Conservation (phyloP, 306 rosid species). For the Morella rubra region DNA sequence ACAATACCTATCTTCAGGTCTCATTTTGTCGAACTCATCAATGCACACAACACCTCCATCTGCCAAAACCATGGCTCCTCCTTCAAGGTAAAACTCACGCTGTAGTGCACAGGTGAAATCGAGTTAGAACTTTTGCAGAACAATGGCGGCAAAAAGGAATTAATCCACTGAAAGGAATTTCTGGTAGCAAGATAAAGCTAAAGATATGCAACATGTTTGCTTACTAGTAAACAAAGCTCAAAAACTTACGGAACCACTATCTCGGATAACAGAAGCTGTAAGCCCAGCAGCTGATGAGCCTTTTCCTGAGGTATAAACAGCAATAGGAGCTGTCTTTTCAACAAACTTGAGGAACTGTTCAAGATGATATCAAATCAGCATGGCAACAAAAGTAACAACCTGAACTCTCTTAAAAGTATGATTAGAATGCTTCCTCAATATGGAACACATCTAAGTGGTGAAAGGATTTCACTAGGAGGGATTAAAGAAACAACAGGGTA, state of each 20-base stretch:
- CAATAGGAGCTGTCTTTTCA: conserved; percentile 94
- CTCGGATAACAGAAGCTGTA: conserved; percentile 93
- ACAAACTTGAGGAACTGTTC: conserved; percentile 93
- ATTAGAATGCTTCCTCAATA: conserved; percentile 18
- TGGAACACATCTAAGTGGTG: conserved; percentile 6
- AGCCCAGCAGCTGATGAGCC: conserved; percentile 99
- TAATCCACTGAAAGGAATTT: background rate
- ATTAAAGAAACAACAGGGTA: conserved; percentile 8
- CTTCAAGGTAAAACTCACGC: conserved; percentile 99
- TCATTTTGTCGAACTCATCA: conserved; percentile 99
- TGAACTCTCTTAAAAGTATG: conserved; percentile 1
- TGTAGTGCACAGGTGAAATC: conserved; percentile 34
- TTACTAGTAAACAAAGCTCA: conserved; percentile 25
- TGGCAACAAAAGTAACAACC: conserved; percentile 15
- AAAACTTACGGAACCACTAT: conserved; percentile 75
- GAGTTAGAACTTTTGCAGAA: conserved; percentile 26
- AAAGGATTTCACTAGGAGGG: conserved; percentile 1
- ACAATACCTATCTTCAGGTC: conserved; percentile 93
- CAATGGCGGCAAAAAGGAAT: conserved; percentile 8
- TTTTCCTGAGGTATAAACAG: conserved; percentile 98
- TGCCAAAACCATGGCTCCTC: conserved; percentile 99
- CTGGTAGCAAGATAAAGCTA: conserved; percentile 15
- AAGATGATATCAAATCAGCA: conserved; percentile 33
- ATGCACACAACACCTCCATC: conserved; percentile 99
- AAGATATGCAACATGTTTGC: conserved; percentile 10